Evolutionary conservation across 441 rosid genomes (phyloP).

Genomic region (Hura crepitans): DNA sequence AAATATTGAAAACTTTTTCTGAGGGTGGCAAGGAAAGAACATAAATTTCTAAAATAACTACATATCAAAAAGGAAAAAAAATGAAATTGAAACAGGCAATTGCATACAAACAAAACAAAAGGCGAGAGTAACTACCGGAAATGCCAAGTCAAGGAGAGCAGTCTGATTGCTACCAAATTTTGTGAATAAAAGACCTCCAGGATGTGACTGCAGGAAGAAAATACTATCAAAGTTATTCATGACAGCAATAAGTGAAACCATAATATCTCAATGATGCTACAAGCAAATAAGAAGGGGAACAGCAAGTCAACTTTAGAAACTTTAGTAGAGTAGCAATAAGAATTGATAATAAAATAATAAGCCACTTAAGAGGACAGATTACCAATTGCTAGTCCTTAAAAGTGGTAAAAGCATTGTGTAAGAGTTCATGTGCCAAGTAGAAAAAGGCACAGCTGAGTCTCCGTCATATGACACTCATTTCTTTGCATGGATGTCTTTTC

Average conservation of each 20-base stretch:
- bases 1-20: not conserved
- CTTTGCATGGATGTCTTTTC: not conserved
- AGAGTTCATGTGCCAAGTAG: not conserved
- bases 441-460: not conserved
- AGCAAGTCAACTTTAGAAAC: not conserved
- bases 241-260: not conserved
- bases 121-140: conserved; percentile 50
- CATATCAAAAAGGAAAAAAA: not conserved
- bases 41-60: not conserved
- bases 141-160: conserved; percentile 81
- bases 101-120: not conserved
- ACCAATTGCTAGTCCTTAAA: too few relatives aligned
- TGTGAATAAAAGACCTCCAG: conserved; percentile 76
- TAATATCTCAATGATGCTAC: conserved; percentile 16
- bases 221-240: conserved; percentile 1
- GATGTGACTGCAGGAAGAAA: conserved; percentile 66
- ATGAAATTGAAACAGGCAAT: not conserved
- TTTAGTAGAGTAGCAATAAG: not conserved
- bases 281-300: not conserved
- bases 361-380: too few relatives aligned
- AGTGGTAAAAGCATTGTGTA: too few relatives aligned
- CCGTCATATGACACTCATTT: not conserved
- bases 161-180: conserved; percentile 80
- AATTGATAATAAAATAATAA: not conserved
- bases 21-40: not conserved